Evolutionary conservation across 2,329 filamentous ascomycete species (phyloP), one percentile per base, ranked within the genome.

Genomic region (Didymella pomorum): DNA sequence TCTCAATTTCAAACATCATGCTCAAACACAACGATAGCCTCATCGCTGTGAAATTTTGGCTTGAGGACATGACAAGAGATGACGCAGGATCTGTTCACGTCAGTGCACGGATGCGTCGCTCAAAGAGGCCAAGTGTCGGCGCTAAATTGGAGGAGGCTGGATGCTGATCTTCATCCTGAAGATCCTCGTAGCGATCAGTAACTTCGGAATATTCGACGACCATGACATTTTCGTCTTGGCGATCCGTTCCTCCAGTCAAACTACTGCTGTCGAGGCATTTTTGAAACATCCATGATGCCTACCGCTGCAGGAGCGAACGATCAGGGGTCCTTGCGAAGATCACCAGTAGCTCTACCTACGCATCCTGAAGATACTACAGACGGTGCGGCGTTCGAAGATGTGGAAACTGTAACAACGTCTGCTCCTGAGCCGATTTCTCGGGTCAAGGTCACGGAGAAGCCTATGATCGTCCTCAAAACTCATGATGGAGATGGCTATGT

Each of bases 81-180:
- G 44, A 33, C 14, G 10, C 18, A 8, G 28, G 23, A 43, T 26
- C 41, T 26, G 2, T 33, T 31, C 31, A 26, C n/a, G 42, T 35
- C 35, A 42, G 43, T 37, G 12, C 31, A 43, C 29, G 28, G 35
- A 4, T 25, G 3, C 16, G 25, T 20, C n/a, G 20, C 48, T 26
- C 21, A 25, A 52, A 52, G 7, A 18, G 44, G 55, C 25, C 44
- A 52, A 29, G 55, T 29, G 48, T 52, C 21, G 28, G 48, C 55
- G 55, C 55, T 57, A 57, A 57, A 28, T 10, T 18, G 33, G 18
- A 46, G 48, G 55, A 35, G 55, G 55, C 55, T 57, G 55, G 55
- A 43, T 21, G 49, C 21, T 48, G 55, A 44, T 52, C 55, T 48
- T 57, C 20, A 48, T 20, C 41, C 33, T 35, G 12, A 31, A 20